A percentile compares a stretch with the other conserved stretches of the same genome.
These are phyloP conservation scores for Aureobasidium sp. DNA, from an alignment of 2,329 filamentous ascomycete genomes.

Conservation along the genomic window DNA sequence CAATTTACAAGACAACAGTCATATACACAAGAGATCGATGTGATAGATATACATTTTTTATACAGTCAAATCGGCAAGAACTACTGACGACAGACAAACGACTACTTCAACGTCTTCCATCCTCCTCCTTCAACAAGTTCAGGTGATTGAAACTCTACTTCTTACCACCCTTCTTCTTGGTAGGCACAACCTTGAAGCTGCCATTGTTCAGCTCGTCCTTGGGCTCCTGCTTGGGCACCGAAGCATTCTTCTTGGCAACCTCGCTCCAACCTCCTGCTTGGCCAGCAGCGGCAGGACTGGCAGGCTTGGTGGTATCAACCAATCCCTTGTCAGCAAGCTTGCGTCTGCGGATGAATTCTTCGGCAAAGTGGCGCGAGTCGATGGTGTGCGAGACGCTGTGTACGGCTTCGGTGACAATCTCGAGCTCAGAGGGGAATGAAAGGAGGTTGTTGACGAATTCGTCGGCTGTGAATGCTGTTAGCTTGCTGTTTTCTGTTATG, in stretches of 20 bases:
- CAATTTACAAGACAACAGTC: background rate
- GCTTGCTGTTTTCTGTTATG: background rate
- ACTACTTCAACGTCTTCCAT: background rate
- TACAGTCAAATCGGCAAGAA: background rate
- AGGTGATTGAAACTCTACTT: constrained; percentile 15
- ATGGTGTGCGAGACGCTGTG: constrained; percentile 82
- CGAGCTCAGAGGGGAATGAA: constrained; percentile 64
- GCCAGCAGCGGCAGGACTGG: constrained; percentile 40
- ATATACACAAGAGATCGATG: background rate
- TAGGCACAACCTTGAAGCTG: constrained; percentile 81
- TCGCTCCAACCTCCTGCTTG: constrained; percentile 77
- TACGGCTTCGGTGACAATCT: constrained; percentile 82
- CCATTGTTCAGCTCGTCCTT: constrained; percentile 42
- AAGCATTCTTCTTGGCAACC: constrained; percentile 75
- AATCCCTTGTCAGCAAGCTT: constrained; percentile 90
- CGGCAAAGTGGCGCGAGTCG: constrained; percentile 85
- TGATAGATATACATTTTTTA: too few species aligned
- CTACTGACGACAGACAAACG: background rate
- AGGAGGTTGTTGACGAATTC: constrained; percentile 70
- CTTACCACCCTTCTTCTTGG: constrained; percentile 72
- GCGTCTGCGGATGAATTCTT: constrained; percentile 88
- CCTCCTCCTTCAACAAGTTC: background rate
- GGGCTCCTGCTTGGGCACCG: constrained; percentile 23
- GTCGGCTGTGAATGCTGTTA: constrained; percentile 48
- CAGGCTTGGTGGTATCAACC: constrained; percentile 53